These are phyloP conservation scores for Stentor roeselii DNA, from an alignment of 73 alveolate species.

Conservation along the genomic window DNA sequence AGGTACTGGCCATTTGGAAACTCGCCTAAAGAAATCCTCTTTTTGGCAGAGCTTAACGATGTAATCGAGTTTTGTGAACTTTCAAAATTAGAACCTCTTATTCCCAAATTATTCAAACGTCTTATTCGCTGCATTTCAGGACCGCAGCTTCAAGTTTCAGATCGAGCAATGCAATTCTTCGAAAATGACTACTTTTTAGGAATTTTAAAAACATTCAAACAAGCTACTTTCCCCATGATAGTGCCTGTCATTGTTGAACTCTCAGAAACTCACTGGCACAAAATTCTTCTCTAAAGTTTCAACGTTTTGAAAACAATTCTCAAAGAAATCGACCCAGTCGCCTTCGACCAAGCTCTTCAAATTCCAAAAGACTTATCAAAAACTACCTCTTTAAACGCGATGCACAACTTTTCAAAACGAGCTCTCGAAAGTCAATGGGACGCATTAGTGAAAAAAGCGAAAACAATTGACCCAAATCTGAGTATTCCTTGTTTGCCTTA, in stretches of 20 bases:
- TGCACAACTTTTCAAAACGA: conserved; percentile 13
- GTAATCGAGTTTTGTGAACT: conserved; percentile 89
- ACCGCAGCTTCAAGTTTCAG: conserved; percentile 87
- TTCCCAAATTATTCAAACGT: conserved; percentile 78
- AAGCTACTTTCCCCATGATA: conserved; percentile 75
- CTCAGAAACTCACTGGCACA: conserved; percentile 90
- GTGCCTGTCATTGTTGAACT: conserved; percentile 77
- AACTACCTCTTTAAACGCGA: background rate
- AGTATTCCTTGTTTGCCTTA: conserved; percentile 31
- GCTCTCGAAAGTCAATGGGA: conserved; percentile 27
- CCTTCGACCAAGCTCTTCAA: conserved; percentile 77
- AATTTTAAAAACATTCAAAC: conserved; percentile 71
- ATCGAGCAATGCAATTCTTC: conserved; percentile 90
- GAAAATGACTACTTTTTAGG: conserved; percentile 80
- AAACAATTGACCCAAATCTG: conserved; percentile 21
- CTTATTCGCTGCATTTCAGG: conserved; percentile 85
- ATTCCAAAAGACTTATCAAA: conserved; percentile 11
- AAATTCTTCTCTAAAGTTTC: conserved; percentile 70
- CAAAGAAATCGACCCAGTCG: conserved; percentile 78
- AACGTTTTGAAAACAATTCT: conserved; percentile 74
- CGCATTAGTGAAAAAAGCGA: background rate
- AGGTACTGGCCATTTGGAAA: conserved; percentile 95
- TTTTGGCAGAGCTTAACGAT: conserved; percentile 81
- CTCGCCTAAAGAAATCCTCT: conserved; percentile 89
- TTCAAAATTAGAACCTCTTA: conserved; percentile 70